Conservation (phyloP, 2,329 filamentous ascomycete species). For the Talaromyces sp. region DNA sequence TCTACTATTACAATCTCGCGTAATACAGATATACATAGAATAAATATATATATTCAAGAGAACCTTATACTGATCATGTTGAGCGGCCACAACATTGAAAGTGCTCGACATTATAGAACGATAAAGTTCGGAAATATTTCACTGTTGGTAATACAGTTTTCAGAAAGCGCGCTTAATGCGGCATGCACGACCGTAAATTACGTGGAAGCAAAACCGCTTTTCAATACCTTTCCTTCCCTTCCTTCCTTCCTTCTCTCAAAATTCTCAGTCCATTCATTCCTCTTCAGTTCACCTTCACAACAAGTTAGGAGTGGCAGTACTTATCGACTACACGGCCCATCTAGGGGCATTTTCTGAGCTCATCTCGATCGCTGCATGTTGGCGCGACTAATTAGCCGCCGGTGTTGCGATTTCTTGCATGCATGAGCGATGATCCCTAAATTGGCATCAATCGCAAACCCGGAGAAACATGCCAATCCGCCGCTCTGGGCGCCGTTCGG, state of each 20-base stretch:
- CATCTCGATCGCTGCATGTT: neutral
- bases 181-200: neutral
- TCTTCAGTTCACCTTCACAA: neutral
- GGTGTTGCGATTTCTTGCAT: neutral
- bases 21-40: neutral
- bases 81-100: neutral
- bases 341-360: neutral
- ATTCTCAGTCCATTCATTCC: neutral
- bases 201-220: neutral
- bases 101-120: neutral
- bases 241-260: neutral
- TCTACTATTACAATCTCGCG: too few relatives aligned
- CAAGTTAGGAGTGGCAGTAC: neutral
- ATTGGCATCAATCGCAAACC: neutral
- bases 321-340: neutral
- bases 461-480: conserved; percentile 18
- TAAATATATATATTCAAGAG: neutral
- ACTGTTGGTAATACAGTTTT: neutral
- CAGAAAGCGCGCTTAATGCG: neutral
- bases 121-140: neutral
- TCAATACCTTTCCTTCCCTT: neutral
- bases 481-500: conserved; percentile 31
- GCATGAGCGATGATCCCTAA: neutral
- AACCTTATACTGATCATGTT: neutral
- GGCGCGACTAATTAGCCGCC: neutral